Base-by-base conservation (phyloP, 1,284 basidiomycete genomes). In the Kalmanozyma brasiliensis region DNA sequence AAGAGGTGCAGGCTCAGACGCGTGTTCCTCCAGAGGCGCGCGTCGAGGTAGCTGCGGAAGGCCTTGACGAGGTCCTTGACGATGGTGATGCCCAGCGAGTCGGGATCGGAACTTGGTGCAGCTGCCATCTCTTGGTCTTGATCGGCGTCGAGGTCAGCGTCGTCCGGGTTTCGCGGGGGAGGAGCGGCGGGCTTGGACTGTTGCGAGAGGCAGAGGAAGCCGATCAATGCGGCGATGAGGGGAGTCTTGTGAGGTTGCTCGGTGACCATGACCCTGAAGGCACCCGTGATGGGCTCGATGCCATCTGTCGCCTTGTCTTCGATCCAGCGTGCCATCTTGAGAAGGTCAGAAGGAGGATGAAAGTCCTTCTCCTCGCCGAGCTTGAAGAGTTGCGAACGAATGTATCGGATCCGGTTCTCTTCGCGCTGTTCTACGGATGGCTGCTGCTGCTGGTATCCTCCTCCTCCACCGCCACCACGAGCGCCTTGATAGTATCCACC, bases 11-110 rank as follows among this genome's bases (percentile, higher is more conserved):
- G 51, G 17, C 55, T 74, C 22, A 81, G 65, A 10, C 80, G 73
- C 13, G 73, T 74, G 56, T 81, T 78, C 3, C 80, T 41, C 80
- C 80, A 82, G 17, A 80, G 67, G 7, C 79, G 58, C 5, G 77
- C 71, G 23, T 80, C 79, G 30, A 81, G 60, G 47, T 76, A 74
- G n/a, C 56, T 45, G 8, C 65, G 72, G 55, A 80, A 81, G 11
- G 77, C 73, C 26, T 70, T 66, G 63, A 78, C 59, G 20, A 82
- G 68, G 36, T 80, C 78, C 23, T 74, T 69, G 24, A 78, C 57
- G 42, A 82, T 68, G 33, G 36, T 52, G 46, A 67, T 55, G 8
- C 80, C 80, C 5, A 79, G 24, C 24, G 69, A 69, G 30, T 66
- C 52, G 3, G 47, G n/a, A n/a, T 58, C 44, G 13, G n/a, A 7